Percentiles rank a stretch among this genome's conserved stretches.
phyloP scores from a whole-genome alignment of 139 green algal species.

The Pleodorina starrii region DNA sequence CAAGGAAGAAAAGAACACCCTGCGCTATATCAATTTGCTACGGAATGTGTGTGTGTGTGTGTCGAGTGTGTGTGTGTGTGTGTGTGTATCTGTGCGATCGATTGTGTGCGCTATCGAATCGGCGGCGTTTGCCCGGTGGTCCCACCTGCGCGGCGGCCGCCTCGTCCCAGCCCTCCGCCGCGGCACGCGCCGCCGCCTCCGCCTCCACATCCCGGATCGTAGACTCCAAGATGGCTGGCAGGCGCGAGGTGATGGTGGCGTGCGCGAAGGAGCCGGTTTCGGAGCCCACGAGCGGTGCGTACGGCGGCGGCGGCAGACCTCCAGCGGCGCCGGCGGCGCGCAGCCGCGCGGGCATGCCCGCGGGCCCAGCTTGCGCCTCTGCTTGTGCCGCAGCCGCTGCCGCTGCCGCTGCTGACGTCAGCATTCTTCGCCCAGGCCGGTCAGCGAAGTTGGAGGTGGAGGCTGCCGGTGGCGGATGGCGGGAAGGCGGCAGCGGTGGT shows the following conservation, averaged over 20 bases:
- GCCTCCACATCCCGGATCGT: constrained; percentile 35
- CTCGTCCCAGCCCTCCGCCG: not conserved
- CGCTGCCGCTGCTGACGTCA: not conserved
- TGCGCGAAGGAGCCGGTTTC: constrained; percentile 56
- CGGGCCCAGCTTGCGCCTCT: not conserved
- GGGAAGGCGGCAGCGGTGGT: no score
- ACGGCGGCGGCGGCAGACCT: constrained; percentile 7
- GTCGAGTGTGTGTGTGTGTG: no score
- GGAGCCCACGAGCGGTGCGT: not conserved
- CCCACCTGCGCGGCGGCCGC: not conserved
- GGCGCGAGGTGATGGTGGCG: constrained; percentile 86
- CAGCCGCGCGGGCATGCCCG: not conserved
- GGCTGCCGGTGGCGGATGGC: no score
- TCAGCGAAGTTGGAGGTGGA: no score
- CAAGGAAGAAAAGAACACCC: no score
- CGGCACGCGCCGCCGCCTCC: not conserved
- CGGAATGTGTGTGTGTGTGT: no score
- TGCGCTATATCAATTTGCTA: no score
- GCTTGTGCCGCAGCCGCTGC: not conserved
- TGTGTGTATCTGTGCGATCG: no score
- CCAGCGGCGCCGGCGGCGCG: not conserved
- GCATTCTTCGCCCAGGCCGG: no score
- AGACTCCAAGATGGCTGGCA: constrained; percentile 85
- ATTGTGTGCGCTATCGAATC: no score
- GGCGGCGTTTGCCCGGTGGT: no score